These are phyloP conservation scores for Apostasia ramifera DNA, from an alignment of 106 monocot species.

Conservation along the genomic window DNA sequence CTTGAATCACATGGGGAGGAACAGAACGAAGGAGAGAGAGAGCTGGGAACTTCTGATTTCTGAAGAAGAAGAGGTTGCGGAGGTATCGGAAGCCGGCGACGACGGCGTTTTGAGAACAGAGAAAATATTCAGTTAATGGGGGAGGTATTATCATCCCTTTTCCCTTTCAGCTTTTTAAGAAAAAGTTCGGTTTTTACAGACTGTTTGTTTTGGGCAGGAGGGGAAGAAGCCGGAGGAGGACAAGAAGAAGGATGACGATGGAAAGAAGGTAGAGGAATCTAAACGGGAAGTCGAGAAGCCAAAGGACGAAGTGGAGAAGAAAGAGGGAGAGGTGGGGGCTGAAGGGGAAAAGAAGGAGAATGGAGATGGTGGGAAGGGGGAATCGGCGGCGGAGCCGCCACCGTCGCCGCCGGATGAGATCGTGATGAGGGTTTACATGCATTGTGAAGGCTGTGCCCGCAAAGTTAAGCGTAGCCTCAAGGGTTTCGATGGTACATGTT, in stretches of 20 bases:
- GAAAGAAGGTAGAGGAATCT: background rate
- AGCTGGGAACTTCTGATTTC: background rate
- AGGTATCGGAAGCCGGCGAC: background rate
- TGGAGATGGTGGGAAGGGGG: slow-evolving; percentile 7
- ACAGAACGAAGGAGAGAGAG: background rate
- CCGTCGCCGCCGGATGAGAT: slow-evolving; percentile 56
- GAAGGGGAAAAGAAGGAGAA: slow-evolving; percentile 15
- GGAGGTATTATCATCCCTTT: slow-evolving; percentile 5
- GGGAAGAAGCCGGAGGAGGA: slow-evolving; percentile 23
- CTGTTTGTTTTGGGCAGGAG: slow-evolving; percentile 11
- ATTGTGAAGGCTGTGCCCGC: slow-evolving; percentile 70
- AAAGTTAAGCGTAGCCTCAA: slow-evolving; percentile 42
- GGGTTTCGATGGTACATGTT: slow-evolving; percentile 46
- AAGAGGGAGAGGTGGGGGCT: slow-evolving; percentile 5
- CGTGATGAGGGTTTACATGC: slow-evolving; percentile 59
- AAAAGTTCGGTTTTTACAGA: background rate
- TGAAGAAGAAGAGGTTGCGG: background rate
- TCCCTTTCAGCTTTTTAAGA: background rate
- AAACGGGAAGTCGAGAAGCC: slow-evolving; percentile 4
- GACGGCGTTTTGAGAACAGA: too few relatives aligned
- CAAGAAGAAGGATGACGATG: slow-evolving; percentile 26
- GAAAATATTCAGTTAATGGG: background rate
- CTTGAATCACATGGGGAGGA: too few relatives aligned
- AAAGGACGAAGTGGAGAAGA: slow-evolving; percentile 14
- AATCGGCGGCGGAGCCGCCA: slow-evolving; percentile 15